These are phyloP conservation scores for Penicillium crustosum DNA, from an alignment of 2,329 filamentous ascomycete species.

Conservation along the genomic window DNA sequence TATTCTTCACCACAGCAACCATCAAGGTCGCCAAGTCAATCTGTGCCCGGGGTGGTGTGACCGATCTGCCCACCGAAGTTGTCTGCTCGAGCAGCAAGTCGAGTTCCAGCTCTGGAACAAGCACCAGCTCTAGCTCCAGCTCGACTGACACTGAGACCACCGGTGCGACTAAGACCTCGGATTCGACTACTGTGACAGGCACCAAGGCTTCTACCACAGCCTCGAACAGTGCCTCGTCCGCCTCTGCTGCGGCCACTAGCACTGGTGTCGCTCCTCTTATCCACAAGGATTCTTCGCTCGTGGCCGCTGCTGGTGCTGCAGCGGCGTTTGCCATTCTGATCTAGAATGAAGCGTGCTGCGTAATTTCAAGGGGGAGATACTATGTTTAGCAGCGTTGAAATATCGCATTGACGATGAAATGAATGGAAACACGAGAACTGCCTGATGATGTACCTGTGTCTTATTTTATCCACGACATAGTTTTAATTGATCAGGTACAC, in stretches of 20 bases:
- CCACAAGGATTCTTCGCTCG: slow-evolving; percentile 27
- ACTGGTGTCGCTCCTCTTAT: slow-evolving; percentile 23
- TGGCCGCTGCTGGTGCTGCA: slow-evolving; percentile 33
- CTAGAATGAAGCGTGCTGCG: slow-evolving; percentile 11
- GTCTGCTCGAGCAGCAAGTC: slow-evolving; percentile 24
- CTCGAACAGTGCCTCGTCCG: slow-evolving; percentile 11
- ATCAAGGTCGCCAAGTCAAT: slow-evolving; percentile 39
- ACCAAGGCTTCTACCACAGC: slow-evolving; percentile 13
- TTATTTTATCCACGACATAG: neutral
- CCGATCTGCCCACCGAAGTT: slow-evolving; percentile 35
- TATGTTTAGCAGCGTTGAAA: neutral
- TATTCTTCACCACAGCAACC: slow-evolving; percentile 26
- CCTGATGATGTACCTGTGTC: neutral
- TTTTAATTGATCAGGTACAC: neutral
- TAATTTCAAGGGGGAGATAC: neutral
- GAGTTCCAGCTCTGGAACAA: neutral
- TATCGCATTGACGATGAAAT: neutral
- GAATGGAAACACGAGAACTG: neutral
- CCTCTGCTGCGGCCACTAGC: slow-evolving; percentile 30
- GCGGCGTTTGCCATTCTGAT: slow-evolving; percentile 33
- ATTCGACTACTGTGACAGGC: slow-evolving; percentile 15
- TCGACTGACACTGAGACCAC: slow-evolving; percentile 5
- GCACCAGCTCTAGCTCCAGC: neutral
- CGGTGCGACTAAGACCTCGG: slow-evolving; percentile 17
- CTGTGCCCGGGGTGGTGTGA: slow-evolving; percentile 41